Evolutionary conservation across 2,329 filamentous ascomycete species (phyloP), one percentile per base, ranked within the genome.

Genomic region (Sporothrix schenckii): DNA sequence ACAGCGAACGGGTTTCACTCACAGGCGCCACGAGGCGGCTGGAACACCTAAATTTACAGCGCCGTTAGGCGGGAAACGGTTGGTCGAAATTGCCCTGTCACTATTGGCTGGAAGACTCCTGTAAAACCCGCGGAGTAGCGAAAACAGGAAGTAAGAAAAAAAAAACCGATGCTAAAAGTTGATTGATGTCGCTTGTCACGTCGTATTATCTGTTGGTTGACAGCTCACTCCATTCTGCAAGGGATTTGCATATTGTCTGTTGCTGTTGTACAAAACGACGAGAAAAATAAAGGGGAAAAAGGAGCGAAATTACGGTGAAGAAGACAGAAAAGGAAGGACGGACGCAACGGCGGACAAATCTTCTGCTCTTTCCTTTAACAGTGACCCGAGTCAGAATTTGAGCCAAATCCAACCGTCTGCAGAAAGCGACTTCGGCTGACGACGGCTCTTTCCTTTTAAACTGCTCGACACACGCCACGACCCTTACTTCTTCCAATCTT

Each of bases 31-130:
- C 14, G 13, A 47, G 68, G 11, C 58, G 27, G 34, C 68, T 58
- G 50, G 14, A 50, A 65, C 24, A 21, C 52, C 34, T 56, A 39
- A 49, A 66, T 52, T n/a, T 70, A 70, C 69, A 67, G 53, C 47
- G 56, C 63, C 34, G 21, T 41, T 56, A 61, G 41, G 41, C 30
- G 44, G 24, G 21, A 13, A 13, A 24, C 44, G 14, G 11, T 44
- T 16, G 19, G 65, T 16, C 65, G 10, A 47, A 68, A 70, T 68
- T 70, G 47, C 19, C 39, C 24, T n/a, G 16, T 5, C 39, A 19
- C 34, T 19, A 70, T 70, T 70, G 69, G 69, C 69, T 50, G 11
- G 69, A 30, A 44, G 41, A 21, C 27, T 54, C 68, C 50, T 71
- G 21, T 58, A 60, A 71, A 69, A 71, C n/a, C 50, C 66, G 58